Evolutionary conservation across 345 rosid species (phyloP).

Genomic region (Populus simonii): DNA sequence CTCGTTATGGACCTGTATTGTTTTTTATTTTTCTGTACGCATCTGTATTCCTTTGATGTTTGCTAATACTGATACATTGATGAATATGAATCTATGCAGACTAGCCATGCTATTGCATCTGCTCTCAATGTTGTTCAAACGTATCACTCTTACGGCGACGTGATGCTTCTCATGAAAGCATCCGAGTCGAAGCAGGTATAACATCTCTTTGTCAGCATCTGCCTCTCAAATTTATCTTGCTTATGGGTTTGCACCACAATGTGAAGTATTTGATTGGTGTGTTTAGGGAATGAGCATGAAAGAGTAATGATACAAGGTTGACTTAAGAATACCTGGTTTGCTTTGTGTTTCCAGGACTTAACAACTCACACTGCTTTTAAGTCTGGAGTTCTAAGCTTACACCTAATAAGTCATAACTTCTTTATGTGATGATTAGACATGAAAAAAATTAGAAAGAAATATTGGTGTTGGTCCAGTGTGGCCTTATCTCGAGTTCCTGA

Average conservation of each 20-base stretch:
- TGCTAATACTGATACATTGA: constrained; percentile 13
- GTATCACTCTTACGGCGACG: constrained; percentile 82
- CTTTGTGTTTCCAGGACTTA: not conserved
- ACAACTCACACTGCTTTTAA: not conserved
- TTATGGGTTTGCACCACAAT: not conserved
- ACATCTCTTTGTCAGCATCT: not conserved
- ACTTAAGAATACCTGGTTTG: not conserved
- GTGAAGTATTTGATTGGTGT: not conserved
- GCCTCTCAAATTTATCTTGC: constrained; percentile 9
- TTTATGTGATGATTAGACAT: not conserved
- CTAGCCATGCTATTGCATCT: constrained; percentile 64
- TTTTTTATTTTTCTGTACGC: not conserved
- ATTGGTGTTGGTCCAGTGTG: not conserved
- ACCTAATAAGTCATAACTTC: not conserved
- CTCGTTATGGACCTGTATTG: not conserved
- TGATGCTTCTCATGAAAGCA: constrained; percentile 76
- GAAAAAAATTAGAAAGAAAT: not conserved
- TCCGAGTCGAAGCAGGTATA: constrained; percentile 55
- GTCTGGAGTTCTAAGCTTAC: not conserved
- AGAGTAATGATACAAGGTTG: not conserved
- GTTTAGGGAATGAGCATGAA: not conserved
- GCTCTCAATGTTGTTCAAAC: constrained; percentile 84
- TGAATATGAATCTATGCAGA: constrained; percentile 47
- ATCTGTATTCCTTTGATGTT: constrained; percentile 5
- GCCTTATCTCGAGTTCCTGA: not conserved